A percentile compares a stretch with the other conserved stretches of the same genome.
These are phyloP conservation scores for Penicillium manginii DNA, from an alignment of 495 filamentous ascomycete species.

Conservation along the genomic window DNA sequence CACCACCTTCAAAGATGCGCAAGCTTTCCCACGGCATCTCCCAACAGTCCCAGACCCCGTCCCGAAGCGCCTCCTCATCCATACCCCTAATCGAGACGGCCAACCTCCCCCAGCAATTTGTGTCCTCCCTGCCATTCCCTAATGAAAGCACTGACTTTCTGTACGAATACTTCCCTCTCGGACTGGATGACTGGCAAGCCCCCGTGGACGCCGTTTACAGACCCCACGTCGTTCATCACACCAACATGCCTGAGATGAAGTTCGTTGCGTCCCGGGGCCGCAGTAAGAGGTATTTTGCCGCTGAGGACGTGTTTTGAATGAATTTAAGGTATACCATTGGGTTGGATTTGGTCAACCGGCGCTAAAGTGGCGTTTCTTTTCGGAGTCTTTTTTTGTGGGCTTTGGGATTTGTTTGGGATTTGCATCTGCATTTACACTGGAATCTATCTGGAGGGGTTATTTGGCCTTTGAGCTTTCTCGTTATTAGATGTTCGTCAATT, in stretches of 20 bases:
- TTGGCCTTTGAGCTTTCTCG: neutral
- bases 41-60: slow-evolving; percentile 24
- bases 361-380: slow-evolving; percentile 15
- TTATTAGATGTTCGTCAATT: neutral
- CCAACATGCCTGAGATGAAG: slow-evolving; percentile 77
- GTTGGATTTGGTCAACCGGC: slow-evolving; percentile 2
- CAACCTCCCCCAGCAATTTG: slow-evolving; percentile 41
- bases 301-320: slow-evolving; percentile 57
- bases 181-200: slow-evolving; percentile 88
- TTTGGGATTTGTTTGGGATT: slow-evolving; percentile 6
- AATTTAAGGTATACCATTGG: neutral
- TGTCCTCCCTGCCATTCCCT: slow-evolving; percentile 54
- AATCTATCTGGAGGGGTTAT: slow-evolving; percentile 12
- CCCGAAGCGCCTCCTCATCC: slow-evolving; percentile 39
- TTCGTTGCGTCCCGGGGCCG: slow-evolving; percentile 68
- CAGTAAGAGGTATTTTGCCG: slow-evolving; percentile 81
- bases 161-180: slow-evolving; percentile 91
- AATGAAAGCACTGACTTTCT: slow-evolving; percentile 77
- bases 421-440: slow-evolving; percentile 26
- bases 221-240: slow-evolving; percentile 92
- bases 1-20: slow-evolving; percentile 47
- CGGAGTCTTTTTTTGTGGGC: neutral
- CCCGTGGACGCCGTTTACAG: slow-evolving; percentile 90
- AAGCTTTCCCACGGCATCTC: slow-evolving; percentile 43
- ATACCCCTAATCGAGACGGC: slow-evolving; percentile 45